Conservation (phyloP, 805 yeast genomes). For the Scheffersomyces ergatensis region DNA sequence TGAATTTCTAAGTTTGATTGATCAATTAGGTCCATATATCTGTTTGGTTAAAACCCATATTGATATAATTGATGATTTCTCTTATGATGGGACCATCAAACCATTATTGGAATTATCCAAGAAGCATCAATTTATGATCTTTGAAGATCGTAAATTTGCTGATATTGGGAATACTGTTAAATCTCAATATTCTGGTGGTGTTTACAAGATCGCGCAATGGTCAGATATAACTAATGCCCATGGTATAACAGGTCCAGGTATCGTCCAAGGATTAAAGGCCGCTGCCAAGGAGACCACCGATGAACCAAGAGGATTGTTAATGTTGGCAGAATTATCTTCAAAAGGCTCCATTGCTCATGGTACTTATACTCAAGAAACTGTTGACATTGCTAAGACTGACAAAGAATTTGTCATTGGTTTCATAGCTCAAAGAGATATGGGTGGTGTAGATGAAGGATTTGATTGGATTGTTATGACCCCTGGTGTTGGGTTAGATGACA, state of each 20-base stretch:
- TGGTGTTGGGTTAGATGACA: constrained; percentile 96
- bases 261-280: constrained; percentile 81
- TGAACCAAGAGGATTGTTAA: constrained; percentile 85
- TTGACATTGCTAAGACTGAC: constrained; percentile 85
- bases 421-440: constrained; percentile 90
- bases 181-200: constrained; percentile 88
- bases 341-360: constrained; percentile 94
- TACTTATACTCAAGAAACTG: constrained; percentile 81
- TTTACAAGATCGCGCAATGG: constrained; percentile 88
- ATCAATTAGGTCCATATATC: constrained; percentile 84
- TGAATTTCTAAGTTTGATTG: constrained; percentile 72
- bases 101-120: constrained; percentile 73
- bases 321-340: constrained; percentile 94
- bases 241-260: constrained; percentile 94
- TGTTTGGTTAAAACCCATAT: constrained; percentile 93
- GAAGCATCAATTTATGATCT: constrained; percentile 85
- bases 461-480: constrained; percentile 98
- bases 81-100: constrained; percentile 71
- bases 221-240: constrained; percentile 97
- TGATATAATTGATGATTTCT: constrained; percentile 87
- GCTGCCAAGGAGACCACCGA: constrained; percentile 68
- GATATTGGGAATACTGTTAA: constrained; percentile 98
- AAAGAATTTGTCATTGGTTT: constrained; percentile 92
- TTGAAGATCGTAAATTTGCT: constrained; percentile 97
- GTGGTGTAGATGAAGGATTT: constrained; percentile 76